Evolutionary conservation across 805 yeast species (phyloP).

Genomic region (Spathaspora arborariae): DNA sequence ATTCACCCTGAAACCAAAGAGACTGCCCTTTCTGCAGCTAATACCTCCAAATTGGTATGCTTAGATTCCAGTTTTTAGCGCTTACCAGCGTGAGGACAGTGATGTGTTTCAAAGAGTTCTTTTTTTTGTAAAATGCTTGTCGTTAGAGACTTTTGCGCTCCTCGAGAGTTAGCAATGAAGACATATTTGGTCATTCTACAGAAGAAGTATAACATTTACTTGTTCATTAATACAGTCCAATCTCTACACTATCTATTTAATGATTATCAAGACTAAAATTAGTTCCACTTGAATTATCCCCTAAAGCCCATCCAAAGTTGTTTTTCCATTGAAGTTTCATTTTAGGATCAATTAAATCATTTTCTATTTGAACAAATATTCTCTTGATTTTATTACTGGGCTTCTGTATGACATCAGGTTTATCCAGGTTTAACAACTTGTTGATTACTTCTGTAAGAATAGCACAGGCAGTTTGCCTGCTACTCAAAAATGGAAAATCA

Average conservation of each 20-base stretch:
- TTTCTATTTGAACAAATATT: slow-evolving; percentile 16
- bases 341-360: slow-evolving; percentile 16
- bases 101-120: too few relatives aligned
- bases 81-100: too few relatives aligned
- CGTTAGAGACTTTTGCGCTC: too few relatives aligned
- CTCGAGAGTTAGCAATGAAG: too few relatives aligned
- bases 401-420: slow-evolving; percentile 7
- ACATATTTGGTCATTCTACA: too few relatives aligned
- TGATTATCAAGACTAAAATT: background rate
- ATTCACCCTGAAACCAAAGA: too few relatives aligned
- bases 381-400: slow-evolving; percentile 10
- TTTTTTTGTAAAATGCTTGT: too few relatives aligned
- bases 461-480: background rate
- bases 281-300: background rate
- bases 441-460: slow-evolving; percentile 20
- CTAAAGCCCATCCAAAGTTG: slow-evolving; percentile 14
- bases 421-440: slow-evolving; percentile 11
- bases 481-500: background rate
- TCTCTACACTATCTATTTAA: background rate
- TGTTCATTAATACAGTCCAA: background rate
- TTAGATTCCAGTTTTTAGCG: too few relatives aligned
- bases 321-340: slow-evolving; percentile 18
- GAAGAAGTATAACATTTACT: too few relatives aligned
- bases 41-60: too few relatives aligned
- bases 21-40: too few relatives aligned